A percentile compares a stretch with the other conserved stretches of the same genome.
These are phyloP conservation scores for Myrmaecium sp. DNA, from an alignment of 2,329 filamentous ascomycete species.

Conservation along the genomic window DNA sequence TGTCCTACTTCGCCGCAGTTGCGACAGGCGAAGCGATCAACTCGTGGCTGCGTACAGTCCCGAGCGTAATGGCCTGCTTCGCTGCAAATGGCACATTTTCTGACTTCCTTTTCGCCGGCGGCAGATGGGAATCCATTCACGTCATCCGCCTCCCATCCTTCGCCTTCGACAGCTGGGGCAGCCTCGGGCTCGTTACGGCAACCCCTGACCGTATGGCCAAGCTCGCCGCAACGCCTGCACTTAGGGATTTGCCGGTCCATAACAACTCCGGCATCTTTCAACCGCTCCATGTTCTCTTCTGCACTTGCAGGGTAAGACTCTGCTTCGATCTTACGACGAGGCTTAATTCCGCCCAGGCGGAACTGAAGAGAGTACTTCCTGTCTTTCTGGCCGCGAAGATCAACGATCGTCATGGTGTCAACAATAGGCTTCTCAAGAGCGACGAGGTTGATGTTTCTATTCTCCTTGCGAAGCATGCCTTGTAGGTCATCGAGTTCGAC, in stretches of 20 bases:
- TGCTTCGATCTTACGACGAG: slow-evolving; percentile 34
- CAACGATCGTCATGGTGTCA: slow-evolving; percentile 31
- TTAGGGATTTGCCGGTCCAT: slow-evolving; percentile 41
- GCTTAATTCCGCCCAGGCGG: slow-evolving; percentile 41
- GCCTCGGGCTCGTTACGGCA: too few species aligned
- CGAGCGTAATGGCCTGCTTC: slow-evolving; percentile 48
- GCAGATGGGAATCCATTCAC: too few species aligned
- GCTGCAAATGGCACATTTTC: slow-evolving; percentile 50
- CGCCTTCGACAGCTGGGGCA: slow-evolving; percentile 41
- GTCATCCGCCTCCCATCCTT: slow-evolving; percentile 40
- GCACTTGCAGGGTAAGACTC: slow-evolving; percentile 41
- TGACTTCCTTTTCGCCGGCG: slow-evolving; percentile 31
- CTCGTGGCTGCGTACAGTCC: slow-evolving; percentile 39
- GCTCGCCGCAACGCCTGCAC: slow-evolving; percentile 47
- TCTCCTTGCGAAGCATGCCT: slow-evolving; percentile 30
- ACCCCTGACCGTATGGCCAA: too few species aligned
- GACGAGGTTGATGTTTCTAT: slow-evolving; percentile 33
- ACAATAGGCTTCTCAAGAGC: slow-evolving; percentile 28
- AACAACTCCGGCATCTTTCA: slow-evolving; percentile 48
- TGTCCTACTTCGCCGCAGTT: slow-evolving; percentile 42
- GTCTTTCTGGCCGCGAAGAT: slow-evolving; percentile 38
- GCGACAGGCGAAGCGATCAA: slow-evolving; percentile 49
- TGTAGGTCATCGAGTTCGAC: slow-evolving; percentile 33
- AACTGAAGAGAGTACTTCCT: slow-evolving; percentile 49
- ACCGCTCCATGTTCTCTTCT: slow-evolving; percentile 45